Conservation (phyloP, 306 rosid genomes). For the Prunus fruticosa region DNA sequence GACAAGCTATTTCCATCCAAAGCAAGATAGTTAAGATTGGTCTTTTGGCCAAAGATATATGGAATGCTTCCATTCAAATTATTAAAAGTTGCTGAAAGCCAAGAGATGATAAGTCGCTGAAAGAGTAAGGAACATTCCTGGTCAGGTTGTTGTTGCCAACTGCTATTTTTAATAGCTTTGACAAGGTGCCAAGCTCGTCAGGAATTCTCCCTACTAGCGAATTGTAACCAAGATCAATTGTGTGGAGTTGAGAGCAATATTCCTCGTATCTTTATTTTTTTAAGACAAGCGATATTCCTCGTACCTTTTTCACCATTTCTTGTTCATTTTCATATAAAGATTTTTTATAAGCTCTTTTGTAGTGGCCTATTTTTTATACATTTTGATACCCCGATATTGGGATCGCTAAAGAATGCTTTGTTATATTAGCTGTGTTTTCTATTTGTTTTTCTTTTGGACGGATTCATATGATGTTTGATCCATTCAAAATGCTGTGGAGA, state of each 20-base stretch:
- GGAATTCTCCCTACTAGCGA: not conserved
- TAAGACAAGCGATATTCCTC: too few species aligned
- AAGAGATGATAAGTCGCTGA: not conserved
- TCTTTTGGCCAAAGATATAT: not conserved
- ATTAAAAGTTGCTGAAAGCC: not conserved
- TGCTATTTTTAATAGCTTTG: not conserved
- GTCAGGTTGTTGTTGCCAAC: not conserved
- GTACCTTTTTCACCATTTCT: fast-evolving
- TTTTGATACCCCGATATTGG: too few species aligned
- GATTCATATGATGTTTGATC: too few species aligned
- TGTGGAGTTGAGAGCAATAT: not conserved
- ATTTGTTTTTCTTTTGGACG: too few species aligned
- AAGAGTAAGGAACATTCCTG: not conserved
- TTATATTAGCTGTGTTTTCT: too few species aligned
- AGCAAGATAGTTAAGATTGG: not conserved
- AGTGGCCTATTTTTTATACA: fast-evolving
- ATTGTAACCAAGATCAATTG: not conserved
- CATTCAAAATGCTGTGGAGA: too few species aligned
- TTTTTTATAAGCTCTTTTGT: too few species aligned
- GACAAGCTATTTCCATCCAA: not conserved
- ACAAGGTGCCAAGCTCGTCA: not conserved
- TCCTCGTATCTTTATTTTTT: too few species aligned
- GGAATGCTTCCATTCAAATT: not conserved
- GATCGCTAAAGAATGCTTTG: too few species aligned
- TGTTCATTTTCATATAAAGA: too few species aligned